Base-by-base conservation (phyloP, 2,329 filamentous ascomycete genomes). In the Knoxdaviesia capensis region DNA sequence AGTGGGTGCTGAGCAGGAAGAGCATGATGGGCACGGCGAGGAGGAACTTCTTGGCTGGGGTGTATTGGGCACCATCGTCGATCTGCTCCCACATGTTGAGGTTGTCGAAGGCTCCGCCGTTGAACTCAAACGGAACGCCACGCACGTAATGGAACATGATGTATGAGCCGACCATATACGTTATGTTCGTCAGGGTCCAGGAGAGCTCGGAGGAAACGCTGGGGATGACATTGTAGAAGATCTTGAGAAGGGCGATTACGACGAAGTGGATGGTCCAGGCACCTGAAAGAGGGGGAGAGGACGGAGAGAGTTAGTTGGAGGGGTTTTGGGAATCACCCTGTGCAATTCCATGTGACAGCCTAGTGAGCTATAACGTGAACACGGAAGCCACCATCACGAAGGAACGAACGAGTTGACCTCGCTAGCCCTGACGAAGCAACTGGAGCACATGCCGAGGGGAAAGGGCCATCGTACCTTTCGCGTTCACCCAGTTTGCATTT, bases 51-150 rank as follows among this genome's bases (percentile, higher is more conserved):
- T 98, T 98, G 50, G 90, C 84, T 4, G 90, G 90, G 1, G 90
- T 98, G 65, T 96, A 98, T 60, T 98, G 90, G 52, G 90, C 90
- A 39, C 90, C 90, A 54, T 96, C 92, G 66, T 98, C 90, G 59
- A 98, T 98, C 65, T 98, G 90, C 66, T 98, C 90, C 90, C 90
- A 98, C 90, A 98, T 96, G 66, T 96, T 98, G 56, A 98, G 71
- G 61, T 98, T 96, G 69, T 98, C 90, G 61, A 96, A 98, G 52
- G 90, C 90, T 45, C 90, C 90, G 44, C 84, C 80, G 58, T 98
- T 98, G 71, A 98, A 98, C 61, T 98, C 90, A 57, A 98, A 98
- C 5, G 90, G 90, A 39, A 96, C 85, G 52, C 90, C 90, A 56
- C 88, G 85, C 51, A 98, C 90, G 69, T 85, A 94, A 64, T 98